Evolutionary conservation across 2,329 filamentous ascomycete genomes (phyloP).

Genomic region (Venturia aucupariae): DNA sequence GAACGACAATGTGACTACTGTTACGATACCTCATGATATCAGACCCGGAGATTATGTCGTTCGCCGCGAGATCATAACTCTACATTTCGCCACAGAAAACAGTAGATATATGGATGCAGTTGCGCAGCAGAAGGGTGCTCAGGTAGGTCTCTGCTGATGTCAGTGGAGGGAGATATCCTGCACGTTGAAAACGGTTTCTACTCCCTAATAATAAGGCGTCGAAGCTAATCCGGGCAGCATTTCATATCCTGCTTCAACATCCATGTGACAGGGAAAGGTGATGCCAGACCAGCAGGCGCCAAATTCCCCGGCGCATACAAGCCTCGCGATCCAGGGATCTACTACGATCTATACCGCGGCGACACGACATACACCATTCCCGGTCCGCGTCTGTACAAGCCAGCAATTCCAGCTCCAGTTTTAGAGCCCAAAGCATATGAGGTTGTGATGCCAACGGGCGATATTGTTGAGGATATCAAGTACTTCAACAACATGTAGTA

Average conservation of each 20-base stretch:
- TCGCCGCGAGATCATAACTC: slow-evolving; percentile 43
- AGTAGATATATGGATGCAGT: slow-evolving; percentile 20
- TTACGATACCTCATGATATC: slow-evolving; percentile 36
- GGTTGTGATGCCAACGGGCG: slow-evolving; percentile 9
- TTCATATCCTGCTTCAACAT: slow-evolving; percentile 46
- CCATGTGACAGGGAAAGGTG: slow-evolving; percentile 36
- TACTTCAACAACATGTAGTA: slow-evolving; percentile 14
- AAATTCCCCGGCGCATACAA: slow-evolving; percentile 33
- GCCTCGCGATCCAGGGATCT: slow-evolving; percentile 34
- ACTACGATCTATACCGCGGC: slow-evolving; percentile 27
- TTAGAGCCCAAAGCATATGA: slow-evolving; percentile 3
- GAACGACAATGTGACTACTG: slow-evolving; percentile 39
- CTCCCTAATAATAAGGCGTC: too few relatives aligned
- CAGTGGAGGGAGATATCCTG: too few relatives aligned
- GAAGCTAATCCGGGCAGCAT: slow-evolving; percentile 21
- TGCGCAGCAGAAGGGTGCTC: slow-evolving; percentile 36
- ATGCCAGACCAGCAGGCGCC: slow-evolving; percentile 22
- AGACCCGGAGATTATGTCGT: slow-evolving; percentile 43
- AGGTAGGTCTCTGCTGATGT: slow-evolving; percentile 24
- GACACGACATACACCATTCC: slow-evolving; percentile 27
- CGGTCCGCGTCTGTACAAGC: slow-evolving; percentile 21
- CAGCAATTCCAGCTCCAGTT: slow-evolving; percentile 7
- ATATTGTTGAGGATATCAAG: slow-evolving; percentile 11
- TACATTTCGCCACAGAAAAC: slow-evolving; percentile 27
- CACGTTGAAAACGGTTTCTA: too few relatives aligned